Evolutionary conservation across 139 green algal genomes (phyloP).

Genomic region (Chlorella sp.): DNA sequence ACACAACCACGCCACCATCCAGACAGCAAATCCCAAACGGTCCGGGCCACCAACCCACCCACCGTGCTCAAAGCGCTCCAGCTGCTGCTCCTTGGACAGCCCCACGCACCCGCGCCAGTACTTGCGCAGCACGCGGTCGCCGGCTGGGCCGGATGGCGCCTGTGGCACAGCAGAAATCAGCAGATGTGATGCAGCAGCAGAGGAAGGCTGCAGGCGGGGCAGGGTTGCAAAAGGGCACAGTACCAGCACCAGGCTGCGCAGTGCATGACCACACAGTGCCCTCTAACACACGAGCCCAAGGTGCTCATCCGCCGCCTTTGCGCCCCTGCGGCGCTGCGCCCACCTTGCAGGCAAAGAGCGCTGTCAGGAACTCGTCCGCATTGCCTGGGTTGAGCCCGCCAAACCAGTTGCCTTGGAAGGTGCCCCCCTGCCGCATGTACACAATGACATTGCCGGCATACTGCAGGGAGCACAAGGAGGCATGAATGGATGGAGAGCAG

Average conservation of each 20-base stretch:
- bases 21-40: too few species aligned
- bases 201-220: too few species aligned
- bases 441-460: slow-evolving; percentile 63
- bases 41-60: too few species aligned
- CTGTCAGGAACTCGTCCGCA: slow-evolving; percentile 34
- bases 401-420: slow-evolving; percentile 59
- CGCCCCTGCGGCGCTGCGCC: background rate
- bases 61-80: slow-evolving; percentile 25
- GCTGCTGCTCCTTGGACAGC: slow-evolving; percentile 52
- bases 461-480: slow-evolving; percentile 34
- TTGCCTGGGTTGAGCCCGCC: slow-evolving; percentile 46
- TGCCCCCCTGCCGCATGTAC: slow-evolving; percentile 30
- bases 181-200: background rate
- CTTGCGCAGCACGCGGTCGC: slow-evolving; percentile 26
- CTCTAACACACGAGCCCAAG: too few species aligned
- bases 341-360: slow-evolving; percentile 36
- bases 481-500: too few species aligned
- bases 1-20: too few species aligned
- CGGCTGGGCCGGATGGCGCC: background rate
- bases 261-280: background rate
- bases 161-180: too few species aligned
- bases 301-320: too few species aligned
- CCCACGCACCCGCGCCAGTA: slow-evolving; percentile 58
- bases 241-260: too few species aligned
- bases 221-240: too few species aligned